Evolutionary conservation across 208 protist species (phyloP).

Genomic region (Leishmania tarentolae): DNA sequence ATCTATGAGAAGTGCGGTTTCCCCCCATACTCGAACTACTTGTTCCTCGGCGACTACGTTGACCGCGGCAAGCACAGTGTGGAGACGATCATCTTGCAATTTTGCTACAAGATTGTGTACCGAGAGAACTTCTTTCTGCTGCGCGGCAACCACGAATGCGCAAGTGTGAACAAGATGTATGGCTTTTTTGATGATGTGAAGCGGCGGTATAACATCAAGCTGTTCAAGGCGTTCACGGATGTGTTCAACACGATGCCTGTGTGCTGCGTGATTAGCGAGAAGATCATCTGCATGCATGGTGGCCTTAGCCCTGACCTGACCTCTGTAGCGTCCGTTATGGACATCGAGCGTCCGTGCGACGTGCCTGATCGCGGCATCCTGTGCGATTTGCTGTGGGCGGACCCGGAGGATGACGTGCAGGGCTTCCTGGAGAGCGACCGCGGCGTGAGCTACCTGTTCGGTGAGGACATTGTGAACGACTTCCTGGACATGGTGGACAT

Average conservation of each 20-base stretch:
- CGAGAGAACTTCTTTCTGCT: slow-evolving; percentile 99
- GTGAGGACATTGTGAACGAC: slow-evolving; percentile 96
- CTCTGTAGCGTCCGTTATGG: slow-evolving; percentile 92
- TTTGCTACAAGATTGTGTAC: slow-evolving; percentile 97
- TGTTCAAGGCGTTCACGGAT: slow-evolving; percentile 99
- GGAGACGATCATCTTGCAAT: slow-evolving; percentile 92
- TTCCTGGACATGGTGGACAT: slow-evolving; percentile 99
- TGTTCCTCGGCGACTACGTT: slow-evolving; percentile 99
- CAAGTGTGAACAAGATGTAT: slow-evolving; percentile 98
- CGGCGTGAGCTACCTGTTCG: slow-evolving; percentile 99
- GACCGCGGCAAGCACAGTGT: slow-evolving; percentile 98
- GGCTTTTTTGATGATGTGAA: slow-evolving; percentile 99
- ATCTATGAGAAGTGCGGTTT: slow-evolving; percentile 99
- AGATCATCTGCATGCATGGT: slow-evolving; percentile 99
- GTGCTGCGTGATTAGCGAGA: slow-evolving; percentile 98
- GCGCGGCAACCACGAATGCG: slow-evolving; percentile 99
- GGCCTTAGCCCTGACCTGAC: slow-evolving; percentile 98
- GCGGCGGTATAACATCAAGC: slow-evolving; percentile 93
- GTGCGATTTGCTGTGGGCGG: slow-evolving; percentile 99
- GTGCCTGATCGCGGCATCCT: slow-evolving; percentile 99
- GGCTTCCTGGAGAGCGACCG: slow-evolving; percentile 98
- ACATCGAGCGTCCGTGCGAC: slow-evolving; percentile 97
- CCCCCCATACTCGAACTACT: slow-evolving; percentile 99
- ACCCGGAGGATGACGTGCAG: slow-evolving; percentile 79
- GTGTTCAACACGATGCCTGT: slow-evolving; percentile 99